Percentiles rank a stretch among this genome's conserved stretches.
Conservation (phyloP, 768 basidiomycete species). For the Rhodotorula diobovata region DNA sequence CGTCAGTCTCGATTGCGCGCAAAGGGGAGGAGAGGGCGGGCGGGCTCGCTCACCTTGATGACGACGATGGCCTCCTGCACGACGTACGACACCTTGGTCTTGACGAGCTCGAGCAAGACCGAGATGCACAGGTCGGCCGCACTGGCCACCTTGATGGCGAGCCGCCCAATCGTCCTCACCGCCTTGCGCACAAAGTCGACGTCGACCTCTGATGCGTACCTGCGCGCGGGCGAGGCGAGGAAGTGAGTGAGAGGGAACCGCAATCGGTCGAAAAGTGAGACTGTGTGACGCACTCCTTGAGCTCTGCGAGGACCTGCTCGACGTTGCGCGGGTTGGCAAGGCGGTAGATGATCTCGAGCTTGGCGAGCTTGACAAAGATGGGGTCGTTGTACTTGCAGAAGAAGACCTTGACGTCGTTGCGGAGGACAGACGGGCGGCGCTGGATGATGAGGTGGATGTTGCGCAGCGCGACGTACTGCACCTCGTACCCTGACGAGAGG, state of each 20-base stretch:
- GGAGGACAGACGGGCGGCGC: slow-evolving; percentile 80
- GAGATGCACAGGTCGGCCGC: slow-evolving; percentile 88
- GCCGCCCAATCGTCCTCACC: slow-evolving; percentile 89
- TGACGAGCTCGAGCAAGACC: slow-evolving; percentile 75
- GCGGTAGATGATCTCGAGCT: slow-evolving; percentile 98
- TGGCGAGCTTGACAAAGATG: slow-evolving; percentile 96
- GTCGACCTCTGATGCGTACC: slow-evolving; percentile 97
- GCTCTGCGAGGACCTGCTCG: slow-evolving; percentile 82
- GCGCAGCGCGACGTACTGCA: slow-evolving; percentile 93
- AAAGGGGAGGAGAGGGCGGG: no score
- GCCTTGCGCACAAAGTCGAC: slow-evolving; percentile 97
- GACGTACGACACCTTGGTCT: slow-evolving; percentile 90
- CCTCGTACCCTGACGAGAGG: slow-evolving; percentile 93
- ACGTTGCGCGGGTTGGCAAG: slow-evolving; percentile 92
- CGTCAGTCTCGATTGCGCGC: background rate
- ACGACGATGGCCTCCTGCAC: slow-evolving; percentile 97
- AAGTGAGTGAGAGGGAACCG: background rate
- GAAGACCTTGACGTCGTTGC: slow-evolving; percentile 97
- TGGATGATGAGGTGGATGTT: slow-evolving; percentile 98
- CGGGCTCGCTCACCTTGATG: slow-evolving; percentile 55
- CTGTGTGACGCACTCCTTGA: slow-evolving; percentile 71
- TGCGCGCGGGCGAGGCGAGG: slow-evolving; percentile 46
- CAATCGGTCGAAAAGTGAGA: background rate
- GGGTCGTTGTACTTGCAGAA: slow-evolving; percentile 99
- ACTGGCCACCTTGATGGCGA: slow-evolving; percentile 93